Evolutionary conservation across 306 rosid genomes (phyloP), one percentile per base, ranked within the genome.

Genomic region (Argentina anserina): DNA sequence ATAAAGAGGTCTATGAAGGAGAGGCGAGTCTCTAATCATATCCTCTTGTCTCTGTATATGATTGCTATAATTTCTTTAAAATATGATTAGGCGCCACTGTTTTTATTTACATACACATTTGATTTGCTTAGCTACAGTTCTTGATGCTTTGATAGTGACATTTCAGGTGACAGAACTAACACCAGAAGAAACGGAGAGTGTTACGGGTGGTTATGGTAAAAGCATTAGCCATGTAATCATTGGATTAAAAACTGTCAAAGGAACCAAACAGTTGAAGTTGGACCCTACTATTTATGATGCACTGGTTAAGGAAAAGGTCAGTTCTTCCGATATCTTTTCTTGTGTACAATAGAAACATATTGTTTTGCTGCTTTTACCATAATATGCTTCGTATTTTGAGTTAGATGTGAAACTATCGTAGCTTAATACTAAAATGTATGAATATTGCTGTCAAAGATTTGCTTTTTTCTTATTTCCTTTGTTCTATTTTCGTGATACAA

Each of bases 281-380:
- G 98, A 94, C 61, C 98, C 98, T 4, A 94, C 97, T 50, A 94
- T 94, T 79, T 94, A 94, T 73, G 97, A 94, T 74, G 97, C 98
- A 71, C 84, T 94, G 84, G 81, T 91, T 62, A 94, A 91, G 87
- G 97, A 94, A 79, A 94, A 94, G 90, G 98, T 88, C 56, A 52
- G 75, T 21, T 59, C 52, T 46, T 50, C 37, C 33, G 18, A 45
- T 65, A 75, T 67, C 52, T 18, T 40, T 50, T 26, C 11, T 67
- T 21, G 15, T 41, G 45, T 7, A 36, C 11, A 13, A 46, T 45
- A 45, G 17, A 23, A 20, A 34, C 11, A 20, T 46, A 13, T 13
- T 73, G n/a, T 26, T 17, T 15, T 2, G 5, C 36, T 17, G 36
- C 13, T 10, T 37, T 52, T 21, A 36, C 17, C 46, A n/a, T 55